Percentiles rank a stretch among this genome's conserved stretches.
phyloP scores from a whole-genome alignment of 257 asterid genomes.

The Eustoma russellianum region DNA sequence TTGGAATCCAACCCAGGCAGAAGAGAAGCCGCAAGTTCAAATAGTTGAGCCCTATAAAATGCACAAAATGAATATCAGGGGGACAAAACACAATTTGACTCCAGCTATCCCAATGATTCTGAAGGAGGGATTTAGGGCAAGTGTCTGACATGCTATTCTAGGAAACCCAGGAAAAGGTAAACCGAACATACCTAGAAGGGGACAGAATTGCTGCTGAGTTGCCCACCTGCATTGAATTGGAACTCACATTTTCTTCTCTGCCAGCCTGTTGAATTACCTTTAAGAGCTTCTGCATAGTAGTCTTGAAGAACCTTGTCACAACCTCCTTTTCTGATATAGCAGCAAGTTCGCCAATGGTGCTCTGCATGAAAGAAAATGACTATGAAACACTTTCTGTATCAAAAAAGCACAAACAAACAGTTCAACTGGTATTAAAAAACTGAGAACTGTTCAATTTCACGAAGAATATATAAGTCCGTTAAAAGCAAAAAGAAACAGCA shows the following conservation, averaged over 20 bases:
- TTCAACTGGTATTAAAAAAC: background rate
- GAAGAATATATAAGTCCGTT: no score
- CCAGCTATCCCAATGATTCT: background rate
- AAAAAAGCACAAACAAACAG: background rate
- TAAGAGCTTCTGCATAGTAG: slow-evolving; percentile 58
- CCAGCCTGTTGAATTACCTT: slow-evolving; percentile 45
- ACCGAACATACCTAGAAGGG: slow-evolving; percentile 43
- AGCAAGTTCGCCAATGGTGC: slow-evolving; percentile 65
- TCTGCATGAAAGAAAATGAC: slow-evolving; percentile 30
- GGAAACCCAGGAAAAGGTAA: background rate
- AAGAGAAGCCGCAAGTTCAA: slow-evolving; percentile 76
- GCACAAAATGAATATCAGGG: slow-evolving; percentile 8
- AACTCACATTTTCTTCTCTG: slow-evolving; percentile 28
- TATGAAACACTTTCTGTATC: background rate
- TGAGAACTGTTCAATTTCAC: background rate
- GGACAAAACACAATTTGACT: slow-evolving; percentile 4
- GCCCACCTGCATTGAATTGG: slow-evolving; percentile 69
- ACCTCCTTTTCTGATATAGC: slow-evolving; percentile 59
- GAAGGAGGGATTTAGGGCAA: background rate
- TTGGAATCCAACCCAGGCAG: slow-evolving; percentile 73
- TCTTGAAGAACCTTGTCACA: slow-evolving; percentile 39
- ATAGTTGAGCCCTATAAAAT: slow-evolving; percentile 58
- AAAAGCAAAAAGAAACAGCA: no score
- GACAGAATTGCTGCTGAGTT: slow-evolving; percentile 24
- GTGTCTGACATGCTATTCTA: slow-evolving; percentile 1